These are phyloP conservation scores for Epichloe uncinata DNA, from an alignment of 2,329 filamentous ascomycete species.

Conservation along the genomic window DNA sequence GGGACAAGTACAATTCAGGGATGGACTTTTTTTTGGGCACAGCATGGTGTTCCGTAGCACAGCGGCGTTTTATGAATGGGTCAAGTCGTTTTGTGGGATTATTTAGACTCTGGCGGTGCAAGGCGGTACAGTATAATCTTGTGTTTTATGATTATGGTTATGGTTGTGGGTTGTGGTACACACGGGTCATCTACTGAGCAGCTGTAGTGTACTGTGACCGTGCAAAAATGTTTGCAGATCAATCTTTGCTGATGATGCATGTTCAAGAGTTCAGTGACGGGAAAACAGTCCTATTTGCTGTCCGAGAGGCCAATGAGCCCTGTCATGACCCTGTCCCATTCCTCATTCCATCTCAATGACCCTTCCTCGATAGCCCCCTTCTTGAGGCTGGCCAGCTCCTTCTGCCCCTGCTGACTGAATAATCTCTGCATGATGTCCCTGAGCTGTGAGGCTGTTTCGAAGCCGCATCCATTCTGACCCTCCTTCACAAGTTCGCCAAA, in stretches of 20 bases:
- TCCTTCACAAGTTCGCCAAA: constrained; percentile 87
- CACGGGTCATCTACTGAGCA: not conserved
- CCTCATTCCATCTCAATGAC: constrained; percentile 70
- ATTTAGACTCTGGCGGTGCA: not conserved
- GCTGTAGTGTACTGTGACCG: no score
- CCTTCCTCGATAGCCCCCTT: constrained; percentile 64
- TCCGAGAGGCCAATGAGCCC: constrained; percentile 45
- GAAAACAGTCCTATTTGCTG: not conserved
- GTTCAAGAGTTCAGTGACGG: not conserved
- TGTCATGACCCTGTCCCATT: constrained; percentile 79
- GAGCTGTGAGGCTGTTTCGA: constrained; percentile 57
- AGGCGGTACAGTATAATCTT: not conserved
- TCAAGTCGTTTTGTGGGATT: not conserved
- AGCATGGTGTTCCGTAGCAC: not conserved
- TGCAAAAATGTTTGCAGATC: not conserved
- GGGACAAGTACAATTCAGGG: not conserved
- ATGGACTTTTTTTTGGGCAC: not conserved
- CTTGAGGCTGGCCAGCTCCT: constrained; percentile 47
- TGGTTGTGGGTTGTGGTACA: not conserved
- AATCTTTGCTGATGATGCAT: not conserved
- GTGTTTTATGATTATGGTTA: not conserved
- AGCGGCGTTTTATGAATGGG: not conserved
- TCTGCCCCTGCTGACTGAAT: constrained; percentile 37
- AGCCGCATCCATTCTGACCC: constrained; percentile 74
- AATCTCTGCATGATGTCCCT: constrained; percentile 48